phyloP scores from a whole-genome alignment of 2,329 filamentous ascomycete genomes.

The Trichoderma endophyticum region DNA sequence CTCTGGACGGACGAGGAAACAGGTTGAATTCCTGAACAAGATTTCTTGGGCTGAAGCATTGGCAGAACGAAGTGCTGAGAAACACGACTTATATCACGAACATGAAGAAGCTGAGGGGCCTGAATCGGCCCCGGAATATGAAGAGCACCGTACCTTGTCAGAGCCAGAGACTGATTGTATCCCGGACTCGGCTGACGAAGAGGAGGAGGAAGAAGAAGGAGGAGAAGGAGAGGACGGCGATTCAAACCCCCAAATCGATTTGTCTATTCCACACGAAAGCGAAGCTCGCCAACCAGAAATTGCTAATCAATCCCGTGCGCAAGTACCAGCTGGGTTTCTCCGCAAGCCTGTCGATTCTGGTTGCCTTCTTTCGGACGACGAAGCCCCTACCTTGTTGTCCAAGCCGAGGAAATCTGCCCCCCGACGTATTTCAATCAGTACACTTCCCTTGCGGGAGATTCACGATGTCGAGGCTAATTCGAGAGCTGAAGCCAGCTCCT shows the following conservation, averaged over 20 bases:
- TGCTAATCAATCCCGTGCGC: neutral
- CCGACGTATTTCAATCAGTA: neutral
- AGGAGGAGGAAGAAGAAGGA: neutral
- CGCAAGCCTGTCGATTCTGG: constrained; percentile 17
- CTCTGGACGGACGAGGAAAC: constrained; percentile 30
- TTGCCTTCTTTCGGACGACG: constrained; percentile 36
- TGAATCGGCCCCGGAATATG: neutral
- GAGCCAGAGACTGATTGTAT: constrained; percentile 7
- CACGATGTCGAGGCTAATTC: neutral
- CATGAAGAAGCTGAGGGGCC: constrained; percentile 9
- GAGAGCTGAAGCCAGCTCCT: neutral
- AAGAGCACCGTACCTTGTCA: neutral
- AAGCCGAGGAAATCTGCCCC: constrained; percentile 13
- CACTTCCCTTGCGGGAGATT: neutral
- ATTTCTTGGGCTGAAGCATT: constrained; percentile 30
- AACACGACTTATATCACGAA: constrained; percentile 20
- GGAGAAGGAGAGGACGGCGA: neutral
- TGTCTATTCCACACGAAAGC: constrained; percentile 2
- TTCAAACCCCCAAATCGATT: neutral
- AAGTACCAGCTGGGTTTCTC: neutral
- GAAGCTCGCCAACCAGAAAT: constrained; percentile 13
- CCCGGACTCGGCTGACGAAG: constrained; percentile 8
- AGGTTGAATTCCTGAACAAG: constrained; percentile 31
- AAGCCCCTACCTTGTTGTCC: constrained; percentile 31
- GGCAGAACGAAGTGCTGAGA: constrained; percentile 15